Percentiles rank a stretch among this genome's conserved stretches.
phyloP scores from a whole-genome alignment of 2,329 filamentous ascomycete species.

The Arachnopeziza araneosa region DNA sequence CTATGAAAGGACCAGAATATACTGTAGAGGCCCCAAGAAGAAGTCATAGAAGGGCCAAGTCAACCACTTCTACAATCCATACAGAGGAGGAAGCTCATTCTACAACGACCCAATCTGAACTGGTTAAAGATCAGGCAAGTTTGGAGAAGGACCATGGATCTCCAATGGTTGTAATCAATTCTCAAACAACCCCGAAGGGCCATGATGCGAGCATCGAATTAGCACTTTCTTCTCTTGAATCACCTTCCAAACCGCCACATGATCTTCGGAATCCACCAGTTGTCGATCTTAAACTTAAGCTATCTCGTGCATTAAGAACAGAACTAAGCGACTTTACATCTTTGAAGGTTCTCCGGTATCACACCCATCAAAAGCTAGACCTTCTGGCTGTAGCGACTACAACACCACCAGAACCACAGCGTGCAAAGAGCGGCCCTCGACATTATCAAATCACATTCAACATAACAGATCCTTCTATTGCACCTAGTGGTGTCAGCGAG shows the following conservation, averaged over 20 bases:
- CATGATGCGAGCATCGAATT: constrained; percentile 30
- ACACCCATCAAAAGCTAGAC: constrained; percentile 45
- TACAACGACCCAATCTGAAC: background rate
- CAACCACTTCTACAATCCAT: constrained; percentile 6
- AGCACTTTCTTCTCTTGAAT: constrained; percentile 23
- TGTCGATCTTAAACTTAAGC: constrained; percentile 21
- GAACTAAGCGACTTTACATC: constrained; percentile 47
- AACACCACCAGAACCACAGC: constrained; percentile 43
- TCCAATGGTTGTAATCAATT: constrained; percentile 19
- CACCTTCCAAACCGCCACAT: constrained; percentile 21
- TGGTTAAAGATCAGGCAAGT: background rate
- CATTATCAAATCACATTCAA: constrained; percentile 56
- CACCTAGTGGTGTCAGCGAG: constrained; percentile 44
- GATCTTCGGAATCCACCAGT: constrained; percentile 17
- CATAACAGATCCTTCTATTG: constrained; percentile 50
- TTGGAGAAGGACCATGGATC: constrained; percentile 11
- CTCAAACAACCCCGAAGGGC: constrained; percentile 17
- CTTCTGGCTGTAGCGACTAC: constrained; percentile 50
- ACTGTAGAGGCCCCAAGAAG: constrained; percentile 11
- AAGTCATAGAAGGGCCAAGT: constrained; percentile 16
- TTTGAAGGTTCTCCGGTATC: constrained; percentile 46
- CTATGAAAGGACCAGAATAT: constrained; percentile 2
- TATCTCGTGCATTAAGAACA: constrained; percentile 25
- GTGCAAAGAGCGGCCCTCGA: constrained; percentile 51
- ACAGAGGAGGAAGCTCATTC: constrained; percentile 11